These are phyloP conservation scores for Salix brachista DNA, from an alignment of 345 rosid species.

Conservation along the genomic window DNA sequence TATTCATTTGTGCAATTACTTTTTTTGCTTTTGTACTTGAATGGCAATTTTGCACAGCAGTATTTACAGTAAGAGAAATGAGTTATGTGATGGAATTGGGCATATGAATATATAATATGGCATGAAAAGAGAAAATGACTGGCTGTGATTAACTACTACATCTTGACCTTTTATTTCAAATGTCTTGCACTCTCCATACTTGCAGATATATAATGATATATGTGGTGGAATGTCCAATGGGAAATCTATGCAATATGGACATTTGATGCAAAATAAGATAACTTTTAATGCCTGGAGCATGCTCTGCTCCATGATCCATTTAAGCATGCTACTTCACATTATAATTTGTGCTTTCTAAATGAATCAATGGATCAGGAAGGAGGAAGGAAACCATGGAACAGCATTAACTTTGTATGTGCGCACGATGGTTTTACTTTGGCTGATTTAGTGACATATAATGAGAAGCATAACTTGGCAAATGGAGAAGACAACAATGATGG, in stretches of 20 bases:
- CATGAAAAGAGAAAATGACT: neutral
- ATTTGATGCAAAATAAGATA: neutral
- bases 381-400: slow-evolving; percentile 95
- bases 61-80: neutral
- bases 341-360: slow-evolving; percentile 12
- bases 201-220: neutral
- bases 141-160: neutral
- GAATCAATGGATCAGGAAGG: slow-evolving; percentile 55
- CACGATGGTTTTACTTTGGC: slow-evolving; percentile 94
- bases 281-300: neutral
- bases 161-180: neutral
- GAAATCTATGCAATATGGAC: neutral
- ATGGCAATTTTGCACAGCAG: neutral
- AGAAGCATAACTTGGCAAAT: slow-evolving; percentile 85
- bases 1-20: neutral
- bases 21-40: neutral
- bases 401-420: slow-evolving; percentile 88
- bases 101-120: neutral
- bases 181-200: neutral
- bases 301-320: neutral
- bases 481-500: slow-evolving; percentile 96
- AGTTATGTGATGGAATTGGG: neutral
- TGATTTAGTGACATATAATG: slow-evolving; percentile 81
- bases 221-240: neutral
- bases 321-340: neutral